Evolutionary conservation across 768 basidiomycete genomes (phyloP), one percentile per base, ranked within the genome.

Genomic region (Myochromella boudieri): DNA sequence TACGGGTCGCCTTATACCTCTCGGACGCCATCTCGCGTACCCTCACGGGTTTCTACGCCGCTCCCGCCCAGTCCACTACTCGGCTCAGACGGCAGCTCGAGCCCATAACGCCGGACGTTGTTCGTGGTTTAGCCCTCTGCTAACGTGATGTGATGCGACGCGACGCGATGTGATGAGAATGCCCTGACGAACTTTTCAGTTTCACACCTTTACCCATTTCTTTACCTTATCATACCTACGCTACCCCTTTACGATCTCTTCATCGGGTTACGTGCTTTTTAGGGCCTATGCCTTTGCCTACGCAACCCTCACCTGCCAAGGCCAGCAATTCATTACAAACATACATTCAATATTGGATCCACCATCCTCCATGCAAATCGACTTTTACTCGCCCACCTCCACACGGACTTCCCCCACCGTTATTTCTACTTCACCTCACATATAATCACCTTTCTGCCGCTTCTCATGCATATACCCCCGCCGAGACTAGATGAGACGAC

Each of bases 1-100:
- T 74, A 70, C 53, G 71, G 70, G 4, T 71, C 69, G 17, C 75
- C 74, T 34, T 75, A 68, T 48, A 55, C 69, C 5, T 71, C 71
- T 20, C 58, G 68, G 25, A 53, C 59, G 5, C 61, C 63, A 21
- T 68, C 66, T 7, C 54, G 63, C 38, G 53, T 61, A 25, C 66
- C 68, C n/a, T 65, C 67, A 31, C 55, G 67, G 18, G 61, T 61
- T 1, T 61, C 67, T n/a, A 68, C 60, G 25, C 58, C 62, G 20
- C 48, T 54, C 14, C 53, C 51, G 38, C 57, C 55, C 3, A 58
- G 49, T 40, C 54, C 57, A 12, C 28, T 51, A 14, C 48, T 45
- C 27, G n/a, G n/a, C n/a, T 45, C 53, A 28, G 53, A 53, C 31
- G 48, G 44, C 9, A 34, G 20, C 31, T 46, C 39, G 27, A 50